Percentiles rank a stretch among this genome's conserved stretches.
phyloP scores from a whole-genome alignment of 140 eudicot species.

The Anethum foeniculum region DNA sequence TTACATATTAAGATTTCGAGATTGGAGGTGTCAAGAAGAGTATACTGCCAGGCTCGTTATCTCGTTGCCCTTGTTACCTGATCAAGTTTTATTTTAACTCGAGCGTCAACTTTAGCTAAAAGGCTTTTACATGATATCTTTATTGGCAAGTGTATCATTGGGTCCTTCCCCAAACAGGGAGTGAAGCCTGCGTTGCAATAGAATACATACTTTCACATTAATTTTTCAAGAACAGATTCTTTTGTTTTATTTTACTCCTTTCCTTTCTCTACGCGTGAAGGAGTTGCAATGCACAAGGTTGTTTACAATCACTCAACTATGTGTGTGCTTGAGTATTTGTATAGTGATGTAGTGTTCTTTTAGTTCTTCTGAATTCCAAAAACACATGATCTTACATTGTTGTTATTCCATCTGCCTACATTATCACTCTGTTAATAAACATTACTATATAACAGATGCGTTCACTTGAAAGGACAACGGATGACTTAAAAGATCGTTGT shows the following conservation, averaged over 20 bases:
- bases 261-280: not conserved
- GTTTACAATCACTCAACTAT: not conserved
- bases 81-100: not conserved
- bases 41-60: not conserved
- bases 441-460: slow-evolving; percentile 38
- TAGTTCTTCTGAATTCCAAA: not conserved
- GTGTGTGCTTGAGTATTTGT: not conserved
- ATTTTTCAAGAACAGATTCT: not conserved
- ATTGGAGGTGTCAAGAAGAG: not conserved
- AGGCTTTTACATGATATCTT: not conserved
- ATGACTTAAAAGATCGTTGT: slow-evolving; percentile 79
- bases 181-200: not conserved
- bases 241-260: not conserved
- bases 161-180: not conserved
- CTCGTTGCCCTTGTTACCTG: not conserved
- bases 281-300: not conserved
- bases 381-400: not conserved
- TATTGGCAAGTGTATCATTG: not conserved
- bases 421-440: not conserved
- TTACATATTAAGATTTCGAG: not conserved
- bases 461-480: slow-evolving; percentile 69
- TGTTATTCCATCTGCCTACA: not conserved
- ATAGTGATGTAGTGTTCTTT: not conserved
- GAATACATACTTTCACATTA: not conserved
- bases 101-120: not conserved